Conservation (phyloP, 148 eudicot genomes). For the Talinum fruticosum region DNA sequence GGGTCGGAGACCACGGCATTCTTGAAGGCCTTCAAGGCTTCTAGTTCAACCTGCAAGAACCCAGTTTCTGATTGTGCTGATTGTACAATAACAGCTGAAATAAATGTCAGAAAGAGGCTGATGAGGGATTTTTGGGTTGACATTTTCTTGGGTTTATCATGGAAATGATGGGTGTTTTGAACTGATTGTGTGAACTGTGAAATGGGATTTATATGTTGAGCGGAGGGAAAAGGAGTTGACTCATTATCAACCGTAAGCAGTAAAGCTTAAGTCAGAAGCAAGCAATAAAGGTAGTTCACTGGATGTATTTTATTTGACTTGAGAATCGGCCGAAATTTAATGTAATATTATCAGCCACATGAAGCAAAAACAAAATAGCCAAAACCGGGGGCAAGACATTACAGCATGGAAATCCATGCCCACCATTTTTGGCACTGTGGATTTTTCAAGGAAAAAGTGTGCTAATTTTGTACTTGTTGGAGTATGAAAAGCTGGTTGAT, state of each 20-base stretch:
- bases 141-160: background rate
- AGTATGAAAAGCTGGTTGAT: too few species aligned
- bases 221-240: background rate
- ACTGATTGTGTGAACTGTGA: background rate
- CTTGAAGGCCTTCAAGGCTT: conserved; percentile 65
- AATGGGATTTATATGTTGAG: background rate
- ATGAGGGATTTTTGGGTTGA: background rate
- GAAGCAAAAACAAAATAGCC: background rate
- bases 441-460: background rate
- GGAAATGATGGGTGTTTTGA: background rate
- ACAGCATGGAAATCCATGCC: background rate
- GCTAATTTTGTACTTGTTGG: background rate
- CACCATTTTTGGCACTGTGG: background rate
- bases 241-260: background rate
- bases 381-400: background rate
- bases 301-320: background rate
- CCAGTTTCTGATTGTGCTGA: conserved; percentile 22
- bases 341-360: background rate
- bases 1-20: conserved; percentile 57
- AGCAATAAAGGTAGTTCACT: background rate
- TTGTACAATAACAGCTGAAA: background rate
- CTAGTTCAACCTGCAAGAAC: conserved; percentile 27
- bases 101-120: background rate
- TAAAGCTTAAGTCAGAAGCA: background rate
- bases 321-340: background rate